Conservation (phyloP, 768 basidiomycete genomes). For the Termitomyces sp. region DNA sequence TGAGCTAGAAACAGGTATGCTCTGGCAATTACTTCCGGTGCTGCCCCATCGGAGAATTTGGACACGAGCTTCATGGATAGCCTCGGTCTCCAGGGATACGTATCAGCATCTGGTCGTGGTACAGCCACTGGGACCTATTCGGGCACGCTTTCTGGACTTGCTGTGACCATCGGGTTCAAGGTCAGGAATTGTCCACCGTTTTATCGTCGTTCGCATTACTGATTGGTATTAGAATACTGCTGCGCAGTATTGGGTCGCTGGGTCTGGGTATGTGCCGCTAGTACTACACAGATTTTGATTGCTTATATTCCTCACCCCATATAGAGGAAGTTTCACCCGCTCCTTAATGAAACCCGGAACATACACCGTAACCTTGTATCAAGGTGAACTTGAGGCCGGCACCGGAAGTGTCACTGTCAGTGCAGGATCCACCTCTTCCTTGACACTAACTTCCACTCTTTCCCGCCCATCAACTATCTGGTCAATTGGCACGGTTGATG, state of each 20-base stretch:
- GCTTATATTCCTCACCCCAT: background rate
- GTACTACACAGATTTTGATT: background rate
- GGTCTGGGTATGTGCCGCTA: constrained; percentile 29
- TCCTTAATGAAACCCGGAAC: constrained; percentile 48
- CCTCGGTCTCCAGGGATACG: constrained; percentile 42
- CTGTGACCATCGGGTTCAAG: constrained; percentile 42
- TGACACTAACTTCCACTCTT: constrained; percentile 29
- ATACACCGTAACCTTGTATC: constrained; percentile 42
- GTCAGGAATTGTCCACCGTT: constrained; percentile 15
- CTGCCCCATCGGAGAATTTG: constrained; percentile 36
- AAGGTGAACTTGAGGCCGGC: constrained; percentile 45
- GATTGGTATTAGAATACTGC: constrained; percentile 31
- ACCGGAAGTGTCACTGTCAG: constrained; percentile 38
- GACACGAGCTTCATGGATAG: constrained; percentile 43
- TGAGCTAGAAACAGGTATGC: constrained; percentile 30
- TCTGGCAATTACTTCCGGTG: constrained; percentile 39
- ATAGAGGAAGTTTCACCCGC: constrained; percentile 38
- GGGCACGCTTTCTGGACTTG: constrained; percentile 36
- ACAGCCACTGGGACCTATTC: constrained; percentile 41
- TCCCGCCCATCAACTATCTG: constrained; percentile 37
- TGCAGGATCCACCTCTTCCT: constrained; percentile 34
- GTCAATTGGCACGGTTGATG: constrained; percentile 46
- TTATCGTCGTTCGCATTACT: background rate
- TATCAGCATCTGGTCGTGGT: constrained; percentile 41
- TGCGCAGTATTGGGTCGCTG: constrained; percentile 46